A percentile compares a stretch with the other conserved stretches of the same genome.
phyloP scores from a whole-genome alignment of 2,329 filamentous ascomycete species.

The Cercospora janseana region DNA sequence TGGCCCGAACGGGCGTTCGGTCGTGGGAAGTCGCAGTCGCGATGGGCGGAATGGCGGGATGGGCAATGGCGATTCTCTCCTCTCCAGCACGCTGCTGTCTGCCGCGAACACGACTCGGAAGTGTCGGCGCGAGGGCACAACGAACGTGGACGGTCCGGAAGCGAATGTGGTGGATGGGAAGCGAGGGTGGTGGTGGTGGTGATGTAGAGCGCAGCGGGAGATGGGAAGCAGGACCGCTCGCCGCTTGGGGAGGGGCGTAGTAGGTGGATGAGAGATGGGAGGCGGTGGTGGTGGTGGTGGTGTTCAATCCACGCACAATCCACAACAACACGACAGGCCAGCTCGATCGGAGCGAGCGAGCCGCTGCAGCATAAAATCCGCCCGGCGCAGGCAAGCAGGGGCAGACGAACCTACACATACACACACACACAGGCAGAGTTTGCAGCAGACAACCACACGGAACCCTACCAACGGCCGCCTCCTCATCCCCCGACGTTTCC shows the following conservation, averaged over 20 bases:
- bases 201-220: neutral
- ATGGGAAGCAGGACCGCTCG: neutral
- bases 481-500: no score
- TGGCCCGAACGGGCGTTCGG: slow-evolving; percentile 28
- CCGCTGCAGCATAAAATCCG: neutral
- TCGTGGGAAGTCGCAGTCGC: slow-evolving; percentile 9
- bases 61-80: neutral
- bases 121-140: neutral
- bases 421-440: no score
- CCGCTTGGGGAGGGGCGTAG: neutral
- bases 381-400: no score
- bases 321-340: neutral
- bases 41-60: slow-evolving; percentile 8
- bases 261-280: neutral
- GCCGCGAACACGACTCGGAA: slow-evolving; percentile 1
- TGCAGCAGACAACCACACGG: no score
- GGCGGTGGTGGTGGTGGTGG: slow-evolving; percentile 1
- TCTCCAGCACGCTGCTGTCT: neutral
- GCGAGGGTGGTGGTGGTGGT: slow-evolving; percentile 14
- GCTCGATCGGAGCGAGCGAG: neutral
- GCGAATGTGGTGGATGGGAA: slow-evolving; percentile 18
- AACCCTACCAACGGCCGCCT: no score
- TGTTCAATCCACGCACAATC: neutral
- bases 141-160: neutral
- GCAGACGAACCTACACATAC: no score